Base-by-base conservation (phyloP, 768 basidiomycete species). In the Trametes elegans region DNA sequence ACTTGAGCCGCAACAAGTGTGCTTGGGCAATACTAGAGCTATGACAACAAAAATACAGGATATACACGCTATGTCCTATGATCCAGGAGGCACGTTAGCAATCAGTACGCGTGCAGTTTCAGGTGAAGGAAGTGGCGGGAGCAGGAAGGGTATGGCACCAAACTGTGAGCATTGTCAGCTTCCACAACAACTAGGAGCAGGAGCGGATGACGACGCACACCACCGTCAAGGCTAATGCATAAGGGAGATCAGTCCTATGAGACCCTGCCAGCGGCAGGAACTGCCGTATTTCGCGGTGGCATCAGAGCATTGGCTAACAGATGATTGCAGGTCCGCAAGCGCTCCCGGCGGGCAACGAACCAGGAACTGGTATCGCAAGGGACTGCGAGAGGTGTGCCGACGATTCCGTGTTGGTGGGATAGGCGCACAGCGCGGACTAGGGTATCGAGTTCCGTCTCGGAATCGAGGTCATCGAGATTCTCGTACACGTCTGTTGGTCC, bases 361-460 rank as follows among this genome's bases (percentile, higher is more conserved):
- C 87, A 89, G n/a, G 83, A 85, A 28, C 88, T 78, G 18, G 85
- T 82, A 60, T 88, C 88, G 57, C 75, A 81, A 2, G 91, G 85
- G 0, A 85, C 79, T 2, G 90, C 91, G 16, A 92, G 71, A 10
- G 88, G 87, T 5, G 80, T 72, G 5, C 79, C 84, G 36, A 87
- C 74, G 23, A 83, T 60, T 2, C 88, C 87, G 58, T 75, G 80
- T 21, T 78, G 75, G 47, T 75, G 76, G 1, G 86, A 82, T 2
- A 68, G 67, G 44, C 80, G 76, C 26, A 91, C 80, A 9, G 82
- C 82, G 51, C 75, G 76, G 26, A 87, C 78, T 23, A 93, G 75
- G 13, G 82, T 80, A 47, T 94, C 92, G 43, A 93, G 74, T 70
- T 94, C 92, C 9, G 83, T 85, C 63, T 93, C 91, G 4, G 90